These are phyloP conservation scores for Xylaria scruposa DNA, from an alignment of 495 filamentous ascomycete species.

Conservation along the genomic window DNA sequence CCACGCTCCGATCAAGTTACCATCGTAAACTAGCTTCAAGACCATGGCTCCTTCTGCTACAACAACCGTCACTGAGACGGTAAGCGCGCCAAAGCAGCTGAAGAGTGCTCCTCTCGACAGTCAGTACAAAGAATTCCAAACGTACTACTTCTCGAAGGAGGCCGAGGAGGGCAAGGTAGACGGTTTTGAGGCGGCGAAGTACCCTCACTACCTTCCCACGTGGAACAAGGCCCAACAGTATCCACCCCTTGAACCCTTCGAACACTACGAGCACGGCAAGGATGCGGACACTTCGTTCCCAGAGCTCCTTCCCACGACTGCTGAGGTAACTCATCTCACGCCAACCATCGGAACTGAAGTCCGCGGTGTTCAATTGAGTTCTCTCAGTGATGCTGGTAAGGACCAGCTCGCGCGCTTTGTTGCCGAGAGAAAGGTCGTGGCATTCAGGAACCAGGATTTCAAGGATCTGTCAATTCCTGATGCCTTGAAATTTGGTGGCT, in stretches of 20 bases:
- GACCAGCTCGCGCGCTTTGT: slow-evolving; percentile 82
- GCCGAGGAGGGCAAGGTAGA: slow-evolving; percentile 52
- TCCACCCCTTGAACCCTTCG: slow-evolving; percentile 69
- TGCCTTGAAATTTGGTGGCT: slow-evolving; percentile 72
- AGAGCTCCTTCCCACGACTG: slow-evolving; percentile 66
- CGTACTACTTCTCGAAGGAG: slow-evolving; percentile 59
- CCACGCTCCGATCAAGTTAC: not conserved
- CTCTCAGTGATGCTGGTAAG: slow-evolving; percentile 69
- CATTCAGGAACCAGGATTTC: slow-evolving; percentile 81
- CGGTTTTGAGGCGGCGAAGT: slow-evolving; percentile 60
- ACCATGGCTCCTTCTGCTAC: slow-evolving; percentile 63
- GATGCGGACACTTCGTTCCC: slow-evolving; percentile 71
- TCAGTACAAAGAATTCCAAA: slow-evolving; percentile 68
- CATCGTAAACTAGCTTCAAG: not conserved
- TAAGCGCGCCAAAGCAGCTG: slow-evolving; percentile 44
- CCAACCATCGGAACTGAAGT: slow-evolving; percentile 80
- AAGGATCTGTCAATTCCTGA: slow-evolving; percentile 73
- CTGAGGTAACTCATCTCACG: slow-evolving; percentile 64
- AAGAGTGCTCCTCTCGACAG: slow-evolving; percentile 51
- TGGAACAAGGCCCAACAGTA: slow-evolving; percentile 70
- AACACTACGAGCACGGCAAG: slow-evolving; percentile 74
- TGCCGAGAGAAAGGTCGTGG: slow-evolving; percentile 80
- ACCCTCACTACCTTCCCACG: slow-evolving; percentile 77
- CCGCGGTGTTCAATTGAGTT: slow-evolving; percentile 75
- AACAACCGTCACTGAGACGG: slow-evolving; percentile 51